Base-by-base conservation (phyloP, 352 stramenopile species). In the Pythium volutum region DNA sequence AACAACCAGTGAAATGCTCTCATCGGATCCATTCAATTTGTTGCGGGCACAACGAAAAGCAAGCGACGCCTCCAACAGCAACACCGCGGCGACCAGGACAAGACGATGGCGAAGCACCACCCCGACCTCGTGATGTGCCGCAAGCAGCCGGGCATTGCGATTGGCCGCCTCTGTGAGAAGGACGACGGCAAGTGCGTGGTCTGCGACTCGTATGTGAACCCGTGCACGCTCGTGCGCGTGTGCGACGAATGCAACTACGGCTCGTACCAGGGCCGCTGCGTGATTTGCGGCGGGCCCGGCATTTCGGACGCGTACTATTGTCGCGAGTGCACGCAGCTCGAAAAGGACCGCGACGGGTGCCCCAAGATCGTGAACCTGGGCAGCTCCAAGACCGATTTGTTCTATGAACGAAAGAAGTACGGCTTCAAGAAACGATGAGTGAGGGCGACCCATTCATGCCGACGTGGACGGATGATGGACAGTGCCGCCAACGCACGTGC, bases 221-320 rank as follows among this genome's bases (percentile, higher is more conserved):
- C 97, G 7, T 92, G 88, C 58, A 98, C 88, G 33, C 86, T 99
- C 56, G 97, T 99, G 39, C 94, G 97, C 50, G 97, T 99, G 61
- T 99, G 98, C 77, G 97, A 99, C 69, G 98, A 99, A 81, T 99
- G 97, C 80, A 99, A 99, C 81, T 99, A 99, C 82, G 98, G 98
- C 39, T 97, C 83, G 51, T 98, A 98, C 75, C 75, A 97, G 45
- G 88, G 95, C 36, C 85, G 96, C 29, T 99, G 98, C 74, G 94
- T 99, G 23, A 98, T 99, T 57, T 99, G 97, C 74, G 97, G 97
- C 41, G 97, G 95, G 9, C 77, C 87, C 0, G 98, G 97, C 51
- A 98, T 99, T 52, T 99, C 95, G 22, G 97, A 99, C 81, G 98
- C 97, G 18, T 99, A 99, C 74, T 99, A 99, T 78, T 99, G 98